These are phyloP conservation scores for Hyaloscypha variabilis DNA, from an alignment of 495 filamentous ascomycete genomes.

Conservation along the genomic window DNA sequence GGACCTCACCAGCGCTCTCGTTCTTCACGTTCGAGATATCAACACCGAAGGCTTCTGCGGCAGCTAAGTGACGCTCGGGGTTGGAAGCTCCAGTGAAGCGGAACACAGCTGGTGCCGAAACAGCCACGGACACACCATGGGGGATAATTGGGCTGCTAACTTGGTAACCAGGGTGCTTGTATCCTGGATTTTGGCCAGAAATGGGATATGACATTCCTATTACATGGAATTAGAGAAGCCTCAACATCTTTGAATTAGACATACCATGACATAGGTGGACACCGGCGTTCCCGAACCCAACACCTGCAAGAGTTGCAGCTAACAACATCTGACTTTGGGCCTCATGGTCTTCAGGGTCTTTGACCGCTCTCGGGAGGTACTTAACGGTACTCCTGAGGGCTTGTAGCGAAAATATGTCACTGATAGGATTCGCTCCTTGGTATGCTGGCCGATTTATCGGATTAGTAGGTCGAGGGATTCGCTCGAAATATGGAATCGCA, in stretches of 20 bases:
- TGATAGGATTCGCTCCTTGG: slow-evolving; percentile 96
- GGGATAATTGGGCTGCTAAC: slow-evolving; percentile 81
- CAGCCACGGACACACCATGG: slow-evolving; percentile 93
- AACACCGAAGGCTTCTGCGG: slow-evolving; percentile 89
- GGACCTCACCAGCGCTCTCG: slow-evolving; percentile 84
- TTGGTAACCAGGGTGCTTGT: slow-evolving; percentile 82
- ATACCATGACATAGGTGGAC: slow-evolving; percentile 92
- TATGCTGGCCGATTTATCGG: slow-evolving; percentile 92
- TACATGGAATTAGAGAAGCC: neutral
- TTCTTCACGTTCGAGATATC: slow-evolving; percentile 83
- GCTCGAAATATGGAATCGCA: slow-evolving; percentile 88
- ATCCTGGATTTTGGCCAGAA: slow-evolving; percentile 88
- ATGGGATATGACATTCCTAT: slow-evolving; percentile 92
- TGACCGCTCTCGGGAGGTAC: slow-evolving; percentile 84
- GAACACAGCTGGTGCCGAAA: slow-evolving; percentile 94
- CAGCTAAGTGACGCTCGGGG: slow-evolving; percentile 85
- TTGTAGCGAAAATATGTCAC: slow-evolving; percentile 89
- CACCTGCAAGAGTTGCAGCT: slow-evolving; percentile 89
- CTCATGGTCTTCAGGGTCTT: slow-evolving; percentile 86
- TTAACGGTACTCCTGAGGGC: slow-evolving; percentile 81
- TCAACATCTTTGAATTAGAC: slow-evolving; percentile 4
- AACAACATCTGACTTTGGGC: slow-evolving; percentile 94
- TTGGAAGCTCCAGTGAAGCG: slow-evolving; percentile 88
- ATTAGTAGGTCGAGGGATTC: slow-evolving; percentile 81
- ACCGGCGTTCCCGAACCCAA: slow-evolving; percentile 96